Evolutionary conservation across 2,329 filamentous ascomycete species (phyloP), one percentile per base, ranked within the genome.

Genomic region (Scortechinia acanthostroma): DNA sequence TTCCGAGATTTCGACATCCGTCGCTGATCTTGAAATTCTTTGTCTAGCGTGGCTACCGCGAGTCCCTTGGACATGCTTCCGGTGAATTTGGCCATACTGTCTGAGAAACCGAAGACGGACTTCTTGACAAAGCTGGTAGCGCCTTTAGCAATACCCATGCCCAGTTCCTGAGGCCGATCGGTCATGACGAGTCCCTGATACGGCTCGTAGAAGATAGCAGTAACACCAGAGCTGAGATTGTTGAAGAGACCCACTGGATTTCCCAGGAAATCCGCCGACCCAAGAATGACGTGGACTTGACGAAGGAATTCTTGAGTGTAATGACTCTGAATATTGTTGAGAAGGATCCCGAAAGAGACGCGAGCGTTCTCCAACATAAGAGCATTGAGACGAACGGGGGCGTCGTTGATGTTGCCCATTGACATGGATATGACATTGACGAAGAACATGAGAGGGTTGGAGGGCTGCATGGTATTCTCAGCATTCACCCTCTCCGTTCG

Each of bases 341-440:
- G 76, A 40, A 98, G 73, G 1, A 95, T 81, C 3, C 84, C 82
- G 4, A 90, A 83, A 0, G 93, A 95, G 3, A 98, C 86, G 21
- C 93, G 82, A 40, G 93, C 91, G 55, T 98, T 98, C 63, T 98
- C 93, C 20, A 98, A 69, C 69, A 98, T 87, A 20, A 98, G 71
- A 1, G 93, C 89, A 51, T 97, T 98, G 59, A 98, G 81, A 42
- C 89, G 83, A 45, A 98, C 83, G 0, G 93, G 94, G 4, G 93
- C 93, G 64, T 98, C 94, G 56, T 98, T 98, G 70, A 98, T 89
- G 56, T 98, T 98, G 51, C 93, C 93, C 56, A 98, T 93, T 14
- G 93, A 95, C 93, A 98, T 98, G 1, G 94, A 97, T 71, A 98
- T 83, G 53, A 97, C 88, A 58, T 98, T 97, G 62, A 97, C 83